Evolutionary conservation across 371 early-diverging fungal species (phyloP).

Genomic region (Rhizopus arrhizus): DNA sequence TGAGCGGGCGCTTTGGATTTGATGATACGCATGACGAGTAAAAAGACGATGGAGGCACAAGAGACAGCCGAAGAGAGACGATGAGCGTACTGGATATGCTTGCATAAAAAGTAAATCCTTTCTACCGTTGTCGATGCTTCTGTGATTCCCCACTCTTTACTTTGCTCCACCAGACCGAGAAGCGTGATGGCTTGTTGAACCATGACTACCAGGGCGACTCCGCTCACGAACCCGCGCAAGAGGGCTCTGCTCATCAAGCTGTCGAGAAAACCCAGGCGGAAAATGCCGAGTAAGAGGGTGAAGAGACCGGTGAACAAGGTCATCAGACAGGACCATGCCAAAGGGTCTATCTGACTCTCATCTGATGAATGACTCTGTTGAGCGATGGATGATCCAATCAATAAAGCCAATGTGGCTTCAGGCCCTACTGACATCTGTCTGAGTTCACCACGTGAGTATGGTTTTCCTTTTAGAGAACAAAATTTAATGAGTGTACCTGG

Average conservation of each 20-base stretch:
- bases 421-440: constrained; percentile 92
- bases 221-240: constrained; percentile 90
- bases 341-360: constrained; percentile 44
- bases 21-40: constrained; percentile 59
- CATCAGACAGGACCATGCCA: constrained; percentile 72
- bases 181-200: constrained; percentile 82
- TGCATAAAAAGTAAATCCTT: constrained; percentile 64
- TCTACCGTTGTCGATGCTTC: constrained; percentile 76
- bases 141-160: constrained; percentile 53
- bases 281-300: constrained; percentile 86
- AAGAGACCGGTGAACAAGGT: constrained; percentile 85
- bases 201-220: constrained; percentile 87
- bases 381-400: constrained; percentile 80
- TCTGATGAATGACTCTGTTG: constrained; percentile 43
- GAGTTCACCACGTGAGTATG: background rate
- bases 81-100: constrained; percentile 59
- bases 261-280: constrained; percentile 93
- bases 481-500: constrained; percentile 54
- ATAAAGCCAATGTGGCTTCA: constrained; percentile 87
- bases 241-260: constrained; percentile 90
- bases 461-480: background rate
- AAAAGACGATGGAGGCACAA: constrained; percentile 63
- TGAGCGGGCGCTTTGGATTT: constrained; percentile 52
- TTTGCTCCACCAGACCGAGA: constrained; percentile 65
- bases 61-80: constrained; percentile 71